Percentiles rank a stretch among this genome's conserved stretches.
These are phyloP conservation scores for Chloranthus sessilifolius DNA, from an alignment of 164 flowering plant genomes.

Conservation along the genomic window DNA sequence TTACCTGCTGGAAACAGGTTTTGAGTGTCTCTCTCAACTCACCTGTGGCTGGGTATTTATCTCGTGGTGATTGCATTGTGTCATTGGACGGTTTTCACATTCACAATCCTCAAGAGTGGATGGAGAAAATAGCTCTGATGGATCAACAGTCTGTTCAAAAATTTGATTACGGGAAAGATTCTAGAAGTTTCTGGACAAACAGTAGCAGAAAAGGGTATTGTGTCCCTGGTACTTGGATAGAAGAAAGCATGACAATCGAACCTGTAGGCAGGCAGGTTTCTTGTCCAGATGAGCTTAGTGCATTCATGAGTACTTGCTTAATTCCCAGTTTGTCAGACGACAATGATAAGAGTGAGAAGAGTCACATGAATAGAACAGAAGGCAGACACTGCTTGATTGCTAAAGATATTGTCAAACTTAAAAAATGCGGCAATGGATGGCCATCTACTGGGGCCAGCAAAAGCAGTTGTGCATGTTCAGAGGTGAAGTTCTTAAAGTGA, in stretches of 20 bases:
- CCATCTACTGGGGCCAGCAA: slow-evolving; percentile 13
- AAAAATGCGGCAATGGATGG: slow-evolving; percentile 65
- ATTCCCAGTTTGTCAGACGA: slow-evolving; percentile 19
- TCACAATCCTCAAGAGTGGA: slow-evolving; percentile 53
- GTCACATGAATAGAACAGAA: slow-evolving; percentile 12
- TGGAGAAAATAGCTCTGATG: slow-evolving; percentile 26
- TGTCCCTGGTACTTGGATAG: slow-evolving; percentile 44
- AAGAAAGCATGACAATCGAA: slow-evolving; percentile 27
- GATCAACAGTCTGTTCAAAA: slow-evolving; percentile 22
- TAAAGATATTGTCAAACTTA: slow-evolving; percentile 46
- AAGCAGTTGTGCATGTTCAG: slow-evolving; percentile 50
- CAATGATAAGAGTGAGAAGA: slow-evolving; percentile 13
- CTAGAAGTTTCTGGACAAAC: slow-evolving; percentile 6
- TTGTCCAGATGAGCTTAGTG: slow-evolving; percentile 55
- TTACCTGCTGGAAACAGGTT: too few species aligned
- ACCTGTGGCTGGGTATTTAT: slow-evolving; percentile 54
- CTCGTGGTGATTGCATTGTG: slow-evolving; percentile 61
- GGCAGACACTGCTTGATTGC: slow-evolving; percentile 48
- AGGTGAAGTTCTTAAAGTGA: slow-evolving; percentile 58
- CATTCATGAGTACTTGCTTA: slow-evolving; percentile 40
- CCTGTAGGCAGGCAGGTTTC: slow-evolving; percentile 23
- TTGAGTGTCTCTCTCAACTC: slow-evolving; percentile 53
- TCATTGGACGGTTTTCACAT: slow-evolving; percentile 60
- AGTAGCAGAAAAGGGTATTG: slow-evolving; percentile 57
- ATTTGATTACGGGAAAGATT: slow-evolving; percentile 15